Base-by-base conservation (phyloP, 2,329 filamentous ascomycete genomes). In the Penicillium palitans region DNA sequence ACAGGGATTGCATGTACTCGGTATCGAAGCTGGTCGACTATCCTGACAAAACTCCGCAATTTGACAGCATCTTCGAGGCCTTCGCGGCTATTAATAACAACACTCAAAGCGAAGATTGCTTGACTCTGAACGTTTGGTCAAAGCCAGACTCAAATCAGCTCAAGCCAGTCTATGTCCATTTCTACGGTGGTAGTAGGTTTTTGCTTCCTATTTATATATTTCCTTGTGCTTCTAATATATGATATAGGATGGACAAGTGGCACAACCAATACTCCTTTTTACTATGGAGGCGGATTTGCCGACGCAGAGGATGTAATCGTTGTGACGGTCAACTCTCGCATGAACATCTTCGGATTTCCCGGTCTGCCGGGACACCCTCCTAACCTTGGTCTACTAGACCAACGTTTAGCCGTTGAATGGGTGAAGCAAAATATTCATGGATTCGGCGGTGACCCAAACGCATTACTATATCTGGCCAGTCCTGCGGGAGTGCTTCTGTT, bases 371-470 rank as follows among this genome's bases (percentile, higher is more conserved):
- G 68, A 6, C 42, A 55, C 17, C 42, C 57, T 10, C 56, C 59
- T n/a, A 85, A 85, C 57, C 64, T 81, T 3, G 83, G 81, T 2
- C 67, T 85, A 4, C 73, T 79, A 8, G 83, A 86, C 60, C 82
- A 84, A 62, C 76, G 83, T 2, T 61, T 78, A 9, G 81, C 80
- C 0, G 66, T 84, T 0, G 78, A 83, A 67, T 85, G 83, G 83
- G 69, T 81, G 0, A 73, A 73, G 4, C 71, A 78, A 46, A 83
- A 84, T 63, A 80, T 84, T 19, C 75, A 65, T 6, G 68, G 70
- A 1, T 85, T 85, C 58, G 81, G 81, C 13, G 83, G 83, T 12
- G 79, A 82, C 54, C 70, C 77, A 1, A 40, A 67, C 69, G 70
- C n/a, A 81, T 83, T 59, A 75, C 74, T 0, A 70, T 81, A n/a